Conservation (phyloP, 1,284 basidiomycete genomes). For the Irpex sp. region DNA sequence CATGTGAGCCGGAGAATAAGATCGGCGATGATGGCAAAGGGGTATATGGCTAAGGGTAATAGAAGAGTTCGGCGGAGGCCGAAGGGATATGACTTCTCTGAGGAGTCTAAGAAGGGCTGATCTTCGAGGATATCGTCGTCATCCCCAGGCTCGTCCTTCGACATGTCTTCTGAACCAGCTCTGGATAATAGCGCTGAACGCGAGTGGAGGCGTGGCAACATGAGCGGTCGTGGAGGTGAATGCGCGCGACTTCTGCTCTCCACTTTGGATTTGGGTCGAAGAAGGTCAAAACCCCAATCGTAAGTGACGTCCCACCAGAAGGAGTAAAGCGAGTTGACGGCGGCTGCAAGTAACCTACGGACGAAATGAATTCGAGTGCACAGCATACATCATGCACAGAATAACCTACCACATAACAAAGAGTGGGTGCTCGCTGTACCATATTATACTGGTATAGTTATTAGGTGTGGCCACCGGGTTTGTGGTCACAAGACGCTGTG, state of each 20-base stretch:
- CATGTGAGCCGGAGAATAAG: constrained; percentile 92
- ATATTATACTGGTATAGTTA: constrained; percentile 41
- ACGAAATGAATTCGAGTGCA: background rate
- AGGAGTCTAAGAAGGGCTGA: constrained; percentile 24
- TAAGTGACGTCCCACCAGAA: constrained; percentile 99
- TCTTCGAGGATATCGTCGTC: constrained; percentile 16
- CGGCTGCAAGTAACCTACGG: constrained; percentile 78
- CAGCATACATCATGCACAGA: background rate
- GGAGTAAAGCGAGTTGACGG: constrained; percentile 90
- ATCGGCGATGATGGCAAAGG: constrained; percentile 81
- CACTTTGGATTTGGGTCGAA: constrained; percentile 33
- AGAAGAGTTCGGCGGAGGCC: constrained; percentile 73
- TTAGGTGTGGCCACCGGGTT: constrained; percentile 52
- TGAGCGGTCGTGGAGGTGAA: constrained; percentile 36
- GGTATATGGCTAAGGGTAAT: constrained; percentile 84
- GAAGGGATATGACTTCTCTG: constrained; percentile 43
- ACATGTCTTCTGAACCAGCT: constrained; percentile 27
- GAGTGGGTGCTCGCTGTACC: constrained; percentile 75
- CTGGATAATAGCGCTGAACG: constrained; percentile 18
- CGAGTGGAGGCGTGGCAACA: constrained; percentile 44
- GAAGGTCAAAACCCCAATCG: constrained; percentile 91
- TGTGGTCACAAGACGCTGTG: constrained; percentile 66
- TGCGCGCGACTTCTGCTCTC: constrained; percentile 17
- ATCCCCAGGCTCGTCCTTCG: constrained; percentile 11
- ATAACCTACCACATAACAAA: constrained; percentile 74